Evolutionary conservation across 139 green algal genomes (phyloP), one percentile per base, ranked within the genome.

Genomic region (Chlamydomonas asymmetrica): DNA sequence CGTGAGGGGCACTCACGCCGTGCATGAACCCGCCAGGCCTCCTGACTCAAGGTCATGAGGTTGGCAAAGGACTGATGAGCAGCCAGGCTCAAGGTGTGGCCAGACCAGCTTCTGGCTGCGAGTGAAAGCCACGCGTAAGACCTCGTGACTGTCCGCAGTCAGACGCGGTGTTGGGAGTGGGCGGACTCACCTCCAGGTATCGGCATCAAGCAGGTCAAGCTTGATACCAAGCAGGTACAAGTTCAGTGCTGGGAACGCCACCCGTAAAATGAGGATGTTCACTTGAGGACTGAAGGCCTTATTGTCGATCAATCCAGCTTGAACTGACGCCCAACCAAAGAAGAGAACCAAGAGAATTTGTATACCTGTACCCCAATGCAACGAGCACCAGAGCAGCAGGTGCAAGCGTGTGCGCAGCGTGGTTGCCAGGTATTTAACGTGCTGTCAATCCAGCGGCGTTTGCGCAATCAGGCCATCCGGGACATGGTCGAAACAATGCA

Each of bases 171-270:
- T 32, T 5, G 23, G 23, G 25, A 2, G 25, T 5, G 54, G 5
- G 35, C 9, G 29, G 8, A 10, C 68, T 22, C 61, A 76, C 70
- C 40, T 56, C 70, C 70, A 76, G 13, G 57, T 57, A 40, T 76
- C 70, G 0, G 70, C 57, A 8, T 76, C 70, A 5, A 20, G 22
- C 2, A 76, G 40, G 57, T 76, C 57, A 38, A 76, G n/a, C 40
- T 76, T 76, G 39, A 76, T 68, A 31, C 70, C 70, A 56, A 76
- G 40, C 39, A 76, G 54, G 70, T 76, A 76, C 0, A 76, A 68
- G 29, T 23, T 76, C 25, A 76, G 70, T 6, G 32, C 52, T 29
- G 70, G 57, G 57, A 76, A 76, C 25, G 56, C 70, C 0, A 34
- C 56, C 57, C 70, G 70, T 40, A 76, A 57, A 9, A 76, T 27